phyloP scores from a whole-genome alignment of 2,329 filamentous ascomycete genomes.

The Pyrenochaeta sp. region DNA sequence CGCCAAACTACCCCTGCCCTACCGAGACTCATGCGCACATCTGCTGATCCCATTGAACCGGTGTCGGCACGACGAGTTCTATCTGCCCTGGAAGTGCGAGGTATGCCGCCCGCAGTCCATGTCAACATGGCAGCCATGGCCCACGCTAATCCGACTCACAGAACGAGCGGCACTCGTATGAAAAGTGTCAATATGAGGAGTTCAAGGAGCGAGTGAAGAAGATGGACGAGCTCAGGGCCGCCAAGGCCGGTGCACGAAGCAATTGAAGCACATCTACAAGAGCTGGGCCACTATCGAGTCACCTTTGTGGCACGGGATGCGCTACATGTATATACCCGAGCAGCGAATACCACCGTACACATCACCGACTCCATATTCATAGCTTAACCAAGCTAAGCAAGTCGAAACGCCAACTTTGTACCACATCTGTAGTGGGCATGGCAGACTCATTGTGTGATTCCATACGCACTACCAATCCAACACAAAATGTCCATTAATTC shows the following conservation, averaged over 20 bases:
- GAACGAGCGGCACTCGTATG: conserved; percentile 97
- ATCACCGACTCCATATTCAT: too few species aligned
- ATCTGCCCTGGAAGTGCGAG: conserved; percentile 97
- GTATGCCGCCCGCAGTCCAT: conserved; percentile 62
- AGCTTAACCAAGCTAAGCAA: too few species aligned
- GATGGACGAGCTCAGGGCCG: conserved; percentile 94
- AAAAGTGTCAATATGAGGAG: conserved; percentile 99
- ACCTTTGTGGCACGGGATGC: conserved; percentile 4
- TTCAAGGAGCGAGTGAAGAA: conserved; percentile 98
- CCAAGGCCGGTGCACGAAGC: conserved; percentile 84
- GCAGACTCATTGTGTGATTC: too few species aligned
- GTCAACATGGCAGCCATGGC: not conserved
- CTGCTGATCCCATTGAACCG: conserved; percentile 95
- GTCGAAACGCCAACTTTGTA: too few species aligned
- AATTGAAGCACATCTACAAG: conserved; percentile 63
- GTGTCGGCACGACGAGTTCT: conserved; percentile 91
- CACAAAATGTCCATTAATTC: not conserved
- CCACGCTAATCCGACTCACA: conserved; percentile 52
- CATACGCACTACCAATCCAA: too few species aligned
- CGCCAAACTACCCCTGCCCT: conserved; percentile 84
- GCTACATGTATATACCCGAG: conserved; percentile 47
- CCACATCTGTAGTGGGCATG: too few species aligned
- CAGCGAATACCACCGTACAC: conserved; percentile 19
- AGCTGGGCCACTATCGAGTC: conserved; percentile 2
- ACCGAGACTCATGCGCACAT: conserved; percentile 95